phyloP scores from a whole-genome alignment of 2,329 filamentous ascomycete genomes.

The Ceratocystis papillata region DNA sequence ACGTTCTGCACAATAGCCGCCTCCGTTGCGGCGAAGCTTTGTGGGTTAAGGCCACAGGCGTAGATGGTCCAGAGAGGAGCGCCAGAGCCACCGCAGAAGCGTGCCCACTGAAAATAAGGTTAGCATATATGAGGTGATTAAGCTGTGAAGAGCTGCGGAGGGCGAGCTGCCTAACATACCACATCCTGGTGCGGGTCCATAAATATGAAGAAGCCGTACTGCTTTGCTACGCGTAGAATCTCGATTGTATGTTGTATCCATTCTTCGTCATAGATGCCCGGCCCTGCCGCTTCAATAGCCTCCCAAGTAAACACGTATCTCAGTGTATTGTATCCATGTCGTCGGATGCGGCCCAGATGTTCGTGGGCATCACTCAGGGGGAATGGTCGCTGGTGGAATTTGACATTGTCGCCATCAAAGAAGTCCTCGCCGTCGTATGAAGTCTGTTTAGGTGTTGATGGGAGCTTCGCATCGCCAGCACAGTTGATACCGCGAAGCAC shows the following conservation, averaged over 20 bases:
- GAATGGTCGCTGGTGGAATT: conserved; percentile 80
- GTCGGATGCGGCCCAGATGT: conserved; percentile 76
- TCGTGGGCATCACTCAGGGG: conserved; percentile 67
- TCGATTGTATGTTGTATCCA: conserved; percentile 88
- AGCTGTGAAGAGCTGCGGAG: not conserved
- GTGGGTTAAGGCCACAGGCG: conserved; percentile 80
- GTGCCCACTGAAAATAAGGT: conserved; percentile 59
- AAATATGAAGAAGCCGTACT: conserved; percentile 90
- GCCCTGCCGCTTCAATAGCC: conserved; percentile 86
- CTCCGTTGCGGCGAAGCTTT: conserved; percentile 73
- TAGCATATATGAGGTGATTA: conserved; percentile 26
- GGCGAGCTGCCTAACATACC: conserved; percentile 41
- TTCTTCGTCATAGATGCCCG: conserved; percentile 83
- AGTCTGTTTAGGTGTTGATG: conserved; percentile 66
- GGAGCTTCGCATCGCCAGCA: conserved; percentile 81
- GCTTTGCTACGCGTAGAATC: conserved; percentile 69
- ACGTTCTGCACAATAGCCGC: conserved; percentile 93
- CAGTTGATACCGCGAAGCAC: conserved; percentile 89
- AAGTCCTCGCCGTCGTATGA: conserved; percentile 70
- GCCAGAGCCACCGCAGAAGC: conserved; percentile 86
- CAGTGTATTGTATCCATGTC: conserved; percentile 92
- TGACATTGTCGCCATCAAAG: conserved; percentile 85
- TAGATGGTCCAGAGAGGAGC: conserved; percentile 98
- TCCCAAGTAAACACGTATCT: conserved; percentile 98
- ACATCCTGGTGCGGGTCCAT: conserved; percentile 99